Evolutionary conservation across 2,329 filamentous ascomycete species (phyloP), one percentile per base, ranked within the genome.

Genomic region (Rhinocladiella similis): DNA sequence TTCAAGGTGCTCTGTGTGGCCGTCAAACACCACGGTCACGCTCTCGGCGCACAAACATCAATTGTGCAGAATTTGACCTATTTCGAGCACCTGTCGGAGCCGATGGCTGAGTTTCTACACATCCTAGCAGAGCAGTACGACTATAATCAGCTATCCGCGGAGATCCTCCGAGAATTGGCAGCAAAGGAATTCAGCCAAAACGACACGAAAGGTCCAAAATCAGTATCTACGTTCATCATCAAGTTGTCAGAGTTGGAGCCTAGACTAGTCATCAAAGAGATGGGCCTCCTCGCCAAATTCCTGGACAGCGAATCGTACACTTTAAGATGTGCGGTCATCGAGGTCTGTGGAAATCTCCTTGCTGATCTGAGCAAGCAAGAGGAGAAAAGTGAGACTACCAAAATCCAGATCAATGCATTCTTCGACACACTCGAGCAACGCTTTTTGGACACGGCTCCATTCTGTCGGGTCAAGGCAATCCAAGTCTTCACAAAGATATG

Each of bases 111-210:
- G 71, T 96, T 99, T 67, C 78, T 99, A 3, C 91, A 97, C 67
- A 99, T 97, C 67, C 80, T 99, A 22, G 88, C 92, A 1, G 92
- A 97, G 70, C 93, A 97, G 76, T 99, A 97, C 75, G 94, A 99
- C 74, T 96, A 97, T 70, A 90, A 92, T 14, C 94, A 99, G 68
- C 81, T 99, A 7, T 88, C 91, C 3, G 94, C 97, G 70, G 94
- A 99, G 70, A 90, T 97, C 27, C 75, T 99, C 56, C 87, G 91
- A 67, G 94, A 99, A 70, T 83, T 99, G 63, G 96, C 92, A 71
- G 96, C 92, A 74, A 99, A 96, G 71, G 93, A 97, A 69, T 99
- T 97, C 77, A 97, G 95, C 73, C 93, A 89, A 60, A 99, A 95
- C 68, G 95, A 99, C 72, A 91, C 89, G 1, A 91, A 89, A 70